A percentile compares a stretch with the other conserved stretches of the same genome.
Conservation (phyloP, 371 early-diverging fungal species). For the Apophysomyces sp. region DNA sequence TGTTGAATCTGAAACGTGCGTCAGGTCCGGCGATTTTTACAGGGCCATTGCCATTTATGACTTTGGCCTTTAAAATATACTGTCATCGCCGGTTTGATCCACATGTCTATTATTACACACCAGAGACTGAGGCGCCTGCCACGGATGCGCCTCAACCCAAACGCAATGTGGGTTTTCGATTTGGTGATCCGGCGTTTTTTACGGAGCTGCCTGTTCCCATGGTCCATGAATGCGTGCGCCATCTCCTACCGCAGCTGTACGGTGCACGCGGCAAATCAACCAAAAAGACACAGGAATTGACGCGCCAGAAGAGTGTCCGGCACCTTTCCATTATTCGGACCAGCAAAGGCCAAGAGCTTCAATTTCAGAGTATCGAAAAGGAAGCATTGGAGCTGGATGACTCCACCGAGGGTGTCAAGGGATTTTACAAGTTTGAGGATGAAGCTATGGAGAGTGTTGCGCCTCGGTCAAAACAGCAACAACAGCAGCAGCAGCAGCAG, state of each 20-base stretch:
- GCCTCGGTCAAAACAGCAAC: neutral
- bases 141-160: slow-evolving; percentile 10
- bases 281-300: slow-evolving; percentile 16
- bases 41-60: slow-evolving; percentile 64
- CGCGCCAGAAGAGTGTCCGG: slow-evolving; percentile 32
- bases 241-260: slow-evolving; percentile 52
- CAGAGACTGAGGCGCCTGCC: slow-evolving; percentile 12
- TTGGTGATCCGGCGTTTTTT: slow-evolving; percentile 57
- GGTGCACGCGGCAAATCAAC: slow-evolving; percentile 10
- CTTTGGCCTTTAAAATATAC: slow-evolving; percentile 56
- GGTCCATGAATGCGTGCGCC: slow-evolving; percentile 56
- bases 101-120: slow-evolving; percentile 47
- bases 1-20: slow-evolving; percentile 49
- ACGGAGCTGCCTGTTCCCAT: slow-evolving; percentile 55
- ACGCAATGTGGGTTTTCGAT: slow-evolving; percentile 40
- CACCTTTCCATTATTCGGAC: slow-evolving; percentile 26
- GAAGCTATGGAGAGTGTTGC: neutral
- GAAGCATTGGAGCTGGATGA: slow-evolving; percentile 39
- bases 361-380: slow-evolving; percentile 34
- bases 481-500: no score
- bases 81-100: slow-evolving; percentile 47
- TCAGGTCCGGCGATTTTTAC: slow-evolving; percentile 46
- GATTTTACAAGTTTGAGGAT: slow-evolving; percentile 38
- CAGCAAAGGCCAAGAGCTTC: slow-evolving; percentile 19
- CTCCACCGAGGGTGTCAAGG: slow-evolving; percentile 33